A percentile compares a stretch with the other conserved stretches of the same genome.
Evolutionary conservation across 1,284 basidiomycete species (phyloP).

Genomic region (Tilletia indica): DNA sequence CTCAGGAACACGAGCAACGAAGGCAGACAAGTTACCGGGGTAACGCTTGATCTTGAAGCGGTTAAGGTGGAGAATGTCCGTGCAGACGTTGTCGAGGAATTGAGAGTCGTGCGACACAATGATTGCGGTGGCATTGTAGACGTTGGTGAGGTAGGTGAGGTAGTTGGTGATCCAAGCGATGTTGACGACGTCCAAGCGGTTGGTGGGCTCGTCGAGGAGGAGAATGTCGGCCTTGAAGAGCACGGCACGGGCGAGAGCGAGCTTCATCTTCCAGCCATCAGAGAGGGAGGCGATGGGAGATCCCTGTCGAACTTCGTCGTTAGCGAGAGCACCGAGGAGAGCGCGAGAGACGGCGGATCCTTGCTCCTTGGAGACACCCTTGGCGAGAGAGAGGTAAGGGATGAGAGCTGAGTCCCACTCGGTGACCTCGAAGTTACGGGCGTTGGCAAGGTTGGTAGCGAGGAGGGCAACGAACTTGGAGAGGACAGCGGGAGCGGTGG

Average conservation of each 20-base stretch:
- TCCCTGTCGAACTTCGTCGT: slow-evolving; percentile 51
- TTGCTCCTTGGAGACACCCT: slow-evolving; percentile 46
- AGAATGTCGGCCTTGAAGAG: slow-evolving; percentile 57
- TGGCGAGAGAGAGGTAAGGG: slow-evolving; percentile 53
- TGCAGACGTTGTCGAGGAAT: slow-evolving; percentile 56
- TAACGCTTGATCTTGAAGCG: slow-evolving; percentile 57
- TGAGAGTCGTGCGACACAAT: slow-evolving; percentile 56
- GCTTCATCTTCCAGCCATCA: slow-evolving; percentile 57
- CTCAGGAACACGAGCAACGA: slow-evolving; percentile 56
- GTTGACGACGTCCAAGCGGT: slow-evolving; percentile 56
- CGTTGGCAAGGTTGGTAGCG: slow-evolving; percentile 54
- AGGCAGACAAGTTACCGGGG: slow-evolving; percentile 54
- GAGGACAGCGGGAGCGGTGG: slow-evolving; percentile 36
- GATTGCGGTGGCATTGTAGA: slow-evolving; percentile 51
- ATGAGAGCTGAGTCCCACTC: slow-evolving; percentile 53
- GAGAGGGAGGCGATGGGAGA: slow-evolving; percentile 55
- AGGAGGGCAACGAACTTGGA: slow-evolving; percentile 49
- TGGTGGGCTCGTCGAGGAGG: slow-evolving; percentile 56
- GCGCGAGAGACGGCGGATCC: slow-evolving; percentile 37
- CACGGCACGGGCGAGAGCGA: slow-evolving; percentile 55
- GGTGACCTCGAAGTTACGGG: slow-evolving; percentile 54
- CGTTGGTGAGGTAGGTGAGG: slow-evolving; percentile 60
- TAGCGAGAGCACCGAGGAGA: slow-evolving; percentile 50
- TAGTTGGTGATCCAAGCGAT: slow-evolving; percentile 56
- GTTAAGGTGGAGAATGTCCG: slow-evolving; percentile 56